phyloP scores from a whole-genome alignment of 2,329 filamentous ascomycete species.

The Penicillium sclerotigenum region DNA sequence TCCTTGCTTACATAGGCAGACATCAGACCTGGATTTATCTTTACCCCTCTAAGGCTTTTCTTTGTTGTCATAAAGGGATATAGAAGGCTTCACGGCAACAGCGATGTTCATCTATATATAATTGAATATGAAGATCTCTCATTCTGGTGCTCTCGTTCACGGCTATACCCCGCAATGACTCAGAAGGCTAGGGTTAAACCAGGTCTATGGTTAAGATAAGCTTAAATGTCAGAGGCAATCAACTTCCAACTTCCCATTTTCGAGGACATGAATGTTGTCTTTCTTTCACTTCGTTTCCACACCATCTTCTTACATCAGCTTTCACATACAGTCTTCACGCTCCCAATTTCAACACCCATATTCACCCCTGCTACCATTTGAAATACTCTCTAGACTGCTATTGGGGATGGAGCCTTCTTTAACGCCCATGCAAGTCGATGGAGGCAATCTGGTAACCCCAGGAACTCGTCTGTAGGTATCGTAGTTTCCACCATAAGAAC shows the following conservation, averaged over 20 bases:
- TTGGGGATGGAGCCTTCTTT: neutral
- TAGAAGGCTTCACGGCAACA: neutral
- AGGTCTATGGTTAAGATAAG: neutral
- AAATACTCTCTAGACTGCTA: neutral
- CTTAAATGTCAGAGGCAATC: neutral
- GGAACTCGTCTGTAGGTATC: neutral
- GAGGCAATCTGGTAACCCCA: neutral
- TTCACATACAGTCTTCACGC: neutral
- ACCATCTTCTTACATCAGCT: neutral
- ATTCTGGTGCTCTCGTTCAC: neutral
- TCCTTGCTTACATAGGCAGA: neutral
- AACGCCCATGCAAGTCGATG: constrained; percentile 3
- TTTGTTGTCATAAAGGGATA: neutral
- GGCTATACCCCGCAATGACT: neutral
- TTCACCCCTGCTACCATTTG: neutral
- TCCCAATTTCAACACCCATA: neutral
- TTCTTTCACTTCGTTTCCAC: neutral
- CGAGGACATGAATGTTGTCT: neutral
- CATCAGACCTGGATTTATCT: neutral
- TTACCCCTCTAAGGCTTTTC: neutral
- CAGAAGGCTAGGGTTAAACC: neutral
- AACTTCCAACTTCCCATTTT: neutral
- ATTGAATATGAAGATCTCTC: neutral
- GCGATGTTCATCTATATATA: neutral
- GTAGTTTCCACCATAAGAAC: no score